Evolutionary conservation across 495 filamentous ascomycete species (phyloP).

Genomic region (Pseudoneurospora amorphoporcata): DNA sequence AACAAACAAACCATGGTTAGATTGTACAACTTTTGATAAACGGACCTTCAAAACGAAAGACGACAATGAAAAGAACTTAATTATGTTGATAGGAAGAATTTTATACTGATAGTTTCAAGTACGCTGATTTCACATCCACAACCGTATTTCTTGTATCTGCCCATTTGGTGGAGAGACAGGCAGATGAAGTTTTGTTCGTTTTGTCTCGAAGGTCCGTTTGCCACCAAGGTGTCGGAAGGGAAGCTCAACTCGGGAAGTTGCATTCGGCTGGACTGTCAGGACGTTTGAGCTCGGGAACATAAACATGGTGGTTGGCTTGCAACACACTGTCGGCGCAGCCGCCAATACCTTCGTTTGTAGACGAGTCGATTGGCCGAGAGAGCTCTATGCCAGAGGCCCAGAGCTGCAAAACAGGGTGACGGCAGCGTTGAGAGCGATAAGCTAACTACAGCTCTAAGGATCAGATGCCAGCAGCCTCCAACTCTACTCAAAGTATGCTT

Average conservation of each 20-base stretch:
- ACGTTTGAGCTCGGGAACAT: not conserved
- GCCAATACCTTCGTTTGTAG: not conserved
- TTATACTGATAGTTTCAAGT: no score
- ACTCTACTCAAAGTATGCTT: not conserved
- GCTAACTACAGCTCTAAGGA: not conserved
- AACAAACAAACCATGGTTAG: no score
- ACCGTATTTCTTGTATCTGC: not conserved
- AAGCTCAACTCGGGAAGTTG: not conserved
- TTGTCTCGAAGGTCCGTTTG: not conserved
- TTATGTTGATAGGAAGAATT: no score
- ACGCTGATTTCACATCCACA: no score
- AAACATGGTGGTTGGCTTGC: not conserved
- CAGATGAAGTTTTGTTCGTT: not conserved
- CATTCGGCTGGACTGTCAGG: not conserved
- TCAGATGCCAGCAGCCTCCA: not conserved
- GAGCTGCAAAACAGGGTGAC: no score
- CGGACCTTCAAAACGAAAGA: no score
- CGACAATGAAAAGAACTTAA: no score
- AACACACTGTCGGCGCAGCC: not conserved
- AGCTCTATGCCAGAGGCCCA: not conserved
- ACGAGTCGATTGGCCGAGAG: not conserved
- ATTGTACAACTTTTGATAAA: no score
- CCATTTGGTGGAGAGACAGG: not conserved
- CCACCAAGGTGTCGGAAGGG: not conserved
- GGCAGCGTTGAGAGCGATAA: not conserved